Evolutionary conservation across 2,329 filamentous ascomycete genomes (phyloP).

Genomic region (Juglanconis sp.): DNA sequence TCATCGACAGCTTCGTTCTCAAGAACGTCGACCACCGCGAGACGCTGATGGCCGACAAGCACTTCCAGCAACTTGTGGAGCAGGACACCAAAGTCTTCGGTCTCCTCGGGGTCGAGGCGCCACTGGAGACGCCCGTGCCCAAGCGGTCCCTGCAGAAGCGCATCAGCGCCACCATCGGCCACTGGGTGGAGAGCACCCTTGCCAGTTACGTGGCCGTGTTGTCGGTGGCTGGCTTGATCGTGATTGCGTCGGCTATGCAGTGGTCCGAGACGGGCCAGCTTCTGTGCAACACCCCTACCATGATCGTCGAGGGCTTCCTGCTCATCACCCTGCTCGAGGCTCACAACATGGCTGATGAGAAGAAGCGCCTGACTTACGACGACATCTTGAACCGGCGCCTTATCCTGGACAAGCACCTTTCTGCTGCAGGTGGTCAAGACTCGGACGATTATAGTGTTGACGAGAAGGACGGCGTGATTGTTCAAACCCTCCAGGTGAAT

Average conservation of each 20-base stretch:
- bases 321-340: conserved; percentile 26
- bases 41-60: conserved; percentile 20
- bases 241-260: conserved; percentile 24
- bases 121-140: conserved; percentile 6
- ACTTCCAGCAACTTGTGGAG: conserved; percentile 23
- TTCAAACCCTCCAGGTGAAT: conserved; percentile 7
- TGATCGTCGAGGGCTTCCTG: conserved; percentile 28
- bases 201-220: conserved; percentile 22
- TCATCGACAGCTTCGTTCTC: conserved; percentile 43
- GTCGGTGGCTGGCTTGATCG: conserved; percentile 21
- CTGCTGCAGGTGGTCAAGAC: conserved; percentile 14
- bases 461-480: conserved; percentile 4
- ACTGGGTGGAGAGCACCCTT: conserved; percentile 17
- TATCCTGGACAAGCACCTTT: conserved; percentile 22
- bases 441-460: neutral
- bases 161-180: conserved; percentile 23
- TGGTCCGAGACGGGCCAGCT: conserved; percentile 30
- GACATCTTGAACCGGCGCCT: conserved; percentile 26
- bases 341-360: conserved; percentile 25
- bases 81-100: conserved; percentile 22
- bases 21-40: conserved; percentile 38
- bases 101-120: conserved; percentile 21
- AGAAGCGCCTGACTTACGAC: conserved; percentile 24
- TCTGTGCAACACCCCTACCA: conserved; percentile 30
- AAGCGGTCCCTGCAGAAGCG: conserved; percentile 19